These are phyloP conservation scores for Lasiodiplodia gonubiensis DNA, from an alignment of 2,329 filamentous ascomycete species.

Conservation along the genomic window DNA sequence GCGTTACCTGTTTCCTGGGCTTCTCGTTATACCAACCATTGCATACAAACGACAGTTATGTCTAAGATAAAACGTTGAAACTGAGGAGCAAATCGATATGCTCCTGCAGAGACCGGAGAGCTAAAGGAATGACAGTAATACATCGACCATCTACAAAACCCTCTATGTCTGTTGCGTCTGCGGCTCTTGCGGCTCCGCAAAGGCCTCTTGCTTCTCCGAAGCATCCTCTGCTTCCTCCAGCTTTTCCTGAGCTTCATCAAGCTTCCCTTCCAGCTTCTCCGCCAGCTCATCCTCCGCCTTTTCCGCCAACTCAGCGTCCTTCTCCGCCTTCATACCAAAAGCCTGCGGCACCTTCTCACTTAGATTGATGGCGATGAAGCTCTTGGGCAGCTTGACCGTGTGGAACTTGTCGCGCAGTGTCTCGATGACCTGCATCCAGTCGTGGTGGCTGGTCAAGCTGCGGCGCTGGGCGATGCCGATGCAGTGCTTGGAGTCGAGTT, in stretches of 20 bases:
- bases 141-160: not conserved
- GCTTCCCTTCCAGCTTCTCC: not conserved
- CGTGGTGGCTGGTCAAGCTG: conserved; percentile 85
- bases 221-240: not conserved
- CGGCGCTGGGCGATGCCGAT: conserved; percentile 92
- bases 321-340: conserved; percentile 38
- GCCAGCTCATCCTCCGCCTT: not conserved
- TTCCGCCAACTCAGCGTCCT: not conserved
- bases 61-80: not conserved
- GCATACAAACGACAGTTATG: not conserved
- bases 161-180: not conserved
- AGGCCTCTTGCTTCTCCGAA: not conserved
- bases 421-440: conserved; percentile 98
- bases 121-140: not conserved
- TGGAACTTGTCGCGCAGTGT: conserved; percentile 94
- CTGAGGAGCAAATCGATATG: not conserved
- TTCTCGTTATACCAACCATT: not conserved
- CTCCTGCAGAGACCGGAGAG: not conserved
- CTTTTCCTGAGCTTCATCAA: not conserved
- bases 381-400: conserved; percentile 66
- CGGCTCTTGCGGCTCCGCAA: not conserved
- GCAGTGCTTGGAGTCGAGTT: conserved; percentile 93
- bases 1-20: not conserved
- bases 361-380: conserved; percentile 58
- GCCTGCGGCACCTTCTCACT: conserved; percentile 55